Base-by-base conservation (phyloP, 495 filamentous ascomycete species). In the Neurospora sp. region DNA sequence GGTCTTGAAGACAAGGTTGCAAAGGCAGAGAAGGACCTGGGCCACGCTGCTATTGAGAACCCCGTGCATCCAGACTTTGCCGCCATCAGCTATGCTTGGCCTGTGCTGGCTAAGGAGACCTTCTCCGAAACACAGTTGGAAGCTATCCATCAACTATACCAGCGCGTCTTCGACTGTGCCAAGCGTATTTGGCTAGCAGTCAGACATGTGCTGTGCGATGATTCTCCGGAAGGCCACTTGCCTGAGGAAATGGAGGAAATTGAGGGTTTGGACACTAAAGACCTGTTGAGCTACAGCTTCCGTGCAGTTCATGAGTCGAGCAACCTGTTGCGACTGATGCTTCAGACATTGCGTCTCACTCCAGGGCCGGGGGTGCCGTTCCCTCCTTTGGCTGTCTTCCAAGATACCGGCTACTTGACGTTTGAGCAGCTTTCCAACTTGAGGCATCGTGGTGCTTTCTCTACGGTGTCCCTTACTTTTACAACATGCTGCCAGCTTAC, bases 401-500 rank as follows among this genome's bases (percentile, higher is more conserved):
- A 82, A 40, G 71, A 80, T 0, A 88, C 94, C 20, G 94, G 94
- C 22, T 81, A 86, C 22, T 81, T 94, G 0, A 89, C 91, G 59
- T 96, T 98, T 76, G 87, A 86, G 31, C 93, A 98, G 79, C 84
- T 99, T 3, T 89, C 92, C 0, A 90, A 89, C 53, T 86, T 98
- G 68, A 89, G 96, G 14, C 96, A 99, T 79, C 87, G 96, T 72
- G 96, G 96, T 69, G 96, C 96, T 20, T 98, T 98, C 78, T 94
- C 94, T 0, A 94, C 94, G 7, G 95, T 98, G 4, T 91, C 96
- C 7, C 90, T 92, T 70, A 96, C 94, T 0, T 98, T 97, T 77
- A 85, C 90, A 1, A 86, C 85, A 20, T 95, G 93, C 75, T 98
- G 95, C 78, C 82, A 85, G 81, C 75, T 90, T 77, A 76, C 81